A percentile compares a stretch with the other conserved stretches of the same genome.
These are phyloP conservation scores for Fagus crenata DNA, from an alignment of 306 rosid genomes.

Conservation along the genomic window DNA sequence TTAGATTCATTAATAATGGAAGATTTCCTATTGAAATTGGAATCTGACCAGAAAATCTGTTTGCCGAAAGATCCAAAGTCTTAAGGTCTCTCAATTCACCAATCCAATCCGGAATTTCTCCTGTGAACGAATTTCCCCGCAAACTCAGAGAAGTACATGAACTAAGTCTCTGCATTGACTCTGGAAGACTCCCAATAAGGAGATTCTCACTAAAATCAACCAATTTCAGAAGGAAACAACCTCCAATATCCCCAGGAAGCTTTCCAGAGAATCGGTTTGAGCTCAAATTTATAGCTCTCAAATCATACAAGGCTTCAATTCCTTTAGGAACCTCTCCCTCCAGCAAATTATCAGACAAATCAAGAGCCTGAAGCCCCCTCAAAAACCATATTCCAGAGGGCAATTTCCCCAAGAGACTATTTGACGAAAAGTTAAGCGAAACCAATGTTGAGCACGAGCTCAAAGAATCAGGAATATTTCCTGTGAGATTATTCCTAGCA, in stretches of 20 bases:
- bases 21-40: slow-evolving; percentile 83
- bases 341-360: slow-evolving; percentile 71
- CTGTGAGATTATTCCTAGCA: slow-evolving; percentile 68
- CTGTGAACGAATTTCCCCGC: slow-evolving; percentile 63
- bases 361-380: slow-evolving; percentile 73
- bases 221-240: slow-evolving; percentile 55
- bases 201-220: slow-evolving; percentile 75
- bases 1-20: slow-evolving; percentile 52
- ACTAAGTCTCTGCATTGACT: slow-evolving; percentile 73
- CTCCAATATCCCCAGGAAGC: slow-evolving; percentile 74
- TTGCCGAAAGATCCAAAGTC: slow-evolving; percentile 68
- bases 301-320: slow-evolving; percentile 55
- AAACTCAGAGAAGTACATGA: slow-evolving; percentile 69
- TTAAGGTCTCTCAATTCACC: slow-evolving; percentile 64
- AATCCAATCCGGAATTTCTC: slow-evolving; percentile 81
- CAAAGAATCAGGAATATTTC: slow-evolving; percentile 76
- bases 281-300: slow-evolving; percentile 58
- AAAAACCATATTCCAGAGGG: slow-evolving; percentile 75
- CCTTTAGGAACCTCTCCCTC: slow-evolving; percentile 77
- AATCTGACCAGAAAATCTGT: slow-evolving; percentile 68
- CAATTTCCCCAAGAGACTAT: slow-evolving; percentile 62
- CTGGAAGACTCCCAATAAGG: slow-evolving; percentile 72
- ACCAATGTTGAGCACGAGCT: slow-evolving; percentile 57
- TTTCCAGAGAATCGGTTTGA: slow-evolving; percentile 61
- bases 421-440: slow-evolving; percentile 65